Conservation (phyloP, 2,329 filamentous ascomycete genomes). For the Chrysoporthe austroafricana region DNA sequence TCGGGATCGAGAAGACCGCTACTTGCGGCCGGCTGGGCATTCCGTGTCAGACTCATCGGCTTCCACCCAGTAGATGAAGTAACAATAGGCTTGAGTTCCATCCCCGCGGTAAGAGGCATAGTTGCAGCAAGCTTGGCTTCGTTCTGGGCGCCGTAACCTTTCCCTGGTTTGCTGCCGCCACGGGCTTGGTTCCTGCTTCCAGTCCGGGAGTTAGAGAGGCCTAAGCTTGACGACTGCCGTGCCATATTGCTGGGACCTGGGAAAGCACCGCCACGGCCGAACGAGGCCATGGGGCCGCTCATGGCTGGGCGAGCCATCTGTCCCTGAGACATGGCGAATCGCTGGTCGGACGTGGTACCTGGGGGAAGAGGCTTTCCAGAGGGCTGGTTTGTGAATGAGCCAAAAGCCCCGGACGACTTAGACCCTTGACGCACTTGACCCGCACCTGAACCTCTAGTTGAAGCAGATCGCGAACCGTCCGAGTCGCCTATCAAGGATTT, state of each 20-base stretch:
- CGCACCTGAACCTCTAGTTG: slow-evolving; percentile 56
- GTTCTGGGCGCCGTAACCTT: slow-evolving; percentile 54
- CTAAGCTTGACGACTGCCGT: slow-evolving; percentile 61
- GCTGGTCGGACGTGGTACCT: slow-evolving; percentile 76
- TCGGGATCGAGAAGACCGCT: slow-evolving; percentile 77
- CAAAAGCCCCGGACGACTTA: slow-evolving; percentile 59
- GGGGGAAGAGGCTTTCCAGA: slow-evolving; percentile 67
- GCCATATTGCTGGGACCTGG: slow-evolving; percentile 66
- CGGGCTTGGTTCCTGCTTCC: slow-evolving; percentile 62
- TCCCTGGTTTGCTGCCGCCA: slow-evolving; percentile 62
- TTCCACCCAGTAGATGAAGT: slow-evolving; percentile 84
- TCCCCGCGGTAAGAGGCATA: slow-evolving; percentile 88
- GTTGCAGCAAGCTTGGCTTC: slow-evolving; percentile 77
- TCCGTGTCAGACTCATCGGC: slow-evolving; percentile 67
- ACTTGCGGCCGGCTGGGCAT: slow-evolving; percentile 13
- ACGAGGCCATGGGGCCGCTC: slow-evolving; percentile 60
- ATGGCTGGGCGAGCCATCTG: slow-evolving; percentile 53
- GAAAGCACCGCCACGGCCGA: slow-evolving; percentile 66
- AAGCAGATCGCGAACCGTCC: slow-evolving; percentile 64
- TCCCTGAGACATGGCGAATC: slow-evolving; percentile 68
- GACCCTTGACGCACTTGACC: slow-evolving; percentile 49
- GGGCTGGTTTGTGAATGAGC: slow-evolving; percentile 60
- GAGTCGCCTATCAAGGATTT: slow-evolving; percentile 82
- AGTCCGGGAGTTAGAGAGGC: slow-evolving; percentile 62
- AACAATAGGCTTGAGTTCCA: slow-evolving; percentile 80